A percentile compares a stretch with the other conserved stretches of the same genome.
These are phyloP conservation scores for Erodium maritimum DNA, from an alignment of 345 rosid species.

Conservation along the genomic window DNA sequence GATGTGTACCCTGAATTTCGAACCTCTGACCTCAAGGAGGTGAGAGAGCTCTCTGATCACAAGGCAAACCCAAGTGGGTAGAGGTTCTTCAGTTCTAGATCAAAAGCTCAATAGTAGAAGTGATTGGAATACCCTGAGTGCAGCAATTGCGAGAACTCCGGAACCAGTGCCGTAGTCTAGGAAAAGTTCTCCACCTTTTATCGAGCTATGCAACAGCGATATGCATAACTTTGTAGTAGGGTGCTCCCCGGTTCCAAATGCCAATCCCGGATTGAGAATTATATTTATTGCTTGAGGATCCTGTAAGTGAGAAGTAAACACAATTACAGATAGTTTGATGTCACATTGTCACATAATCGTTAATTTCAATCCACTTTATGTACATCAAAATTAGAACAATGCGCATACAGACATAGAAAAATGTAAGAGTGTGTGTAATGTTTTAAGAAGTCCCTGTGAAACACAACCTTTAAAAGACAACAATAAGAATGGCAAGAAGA, in stretches of 20 bases:
- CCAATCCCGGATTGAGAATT: slow-evolving; percentile 71
- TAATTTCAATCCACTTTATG: background rate
- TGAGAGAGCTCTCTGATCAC: no score
- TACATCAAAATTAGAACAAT: background rate
- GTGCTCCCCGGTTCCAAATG: slow-evolving; percentile 93
- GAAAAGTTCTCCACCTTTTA: slow-evolving; percentile 66
- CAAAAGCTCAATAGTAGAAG: no score
- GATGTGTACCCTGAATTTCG: no score
- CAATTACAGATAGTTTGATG: no score
- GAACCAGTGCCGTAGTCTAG: slow-evolving; percentile 93
- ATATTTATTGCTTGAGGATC: slow-evolving; percentile 53
- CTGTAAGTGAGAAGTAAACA: slow-evolving; percentile 18
- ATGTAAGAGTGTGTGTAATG: background rate
- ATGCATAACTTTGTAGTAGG: slow-evolving; percentile 67
- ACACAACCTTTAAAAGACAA: slow-evolving; percentile 8
- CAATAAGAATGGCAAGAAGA: slow-evolving; percentile 1
- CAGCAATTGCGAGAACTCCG: slow-evolving; percentile 84
- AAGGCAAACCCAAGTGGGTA: no score
- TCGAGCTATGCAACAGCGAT: slow-evolving; percentile 40
- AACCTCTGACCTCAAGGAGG: no score
- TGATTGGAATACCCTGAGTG: slow-evolving; percentile 47
- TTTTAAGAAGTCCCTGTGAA: background rate
- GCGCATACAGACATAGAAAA: no score
- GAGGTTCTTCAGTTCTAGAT: no score
- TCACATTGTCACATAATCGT: slow-evolving; percentile 1